These are phyloP conservation scores for Myochromella boudieri DNA, from an alignment of 768 basidiomycete species.

Conservation along the genomic window DNA sequence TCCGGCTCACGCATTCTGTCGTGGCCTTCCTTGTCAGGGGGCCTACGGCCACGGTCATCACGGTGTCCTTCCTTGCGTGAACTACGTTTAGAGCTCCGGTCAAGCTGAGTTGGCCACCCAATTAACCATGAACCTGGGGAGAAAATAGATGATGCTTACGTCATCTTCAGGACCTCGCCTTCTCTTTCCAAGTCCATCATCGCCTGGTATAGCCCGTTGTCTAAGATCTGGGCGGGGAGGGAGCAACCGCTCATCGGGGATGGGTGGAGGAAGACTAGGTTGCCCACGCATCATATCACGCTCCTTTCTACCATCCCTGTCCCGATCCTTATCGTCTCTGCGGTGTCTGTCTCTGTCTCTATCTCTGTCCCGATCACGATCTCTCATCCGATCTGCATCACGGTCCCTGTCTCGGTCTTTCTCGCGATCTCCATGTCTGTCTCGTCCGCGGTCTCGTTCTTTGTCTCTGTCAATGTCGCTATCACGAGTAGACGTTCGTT, in stretches of 20 bases:
- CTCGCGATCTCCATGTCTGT: conserved; percentile 52
- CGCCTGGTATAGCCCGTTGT: conserved; percentile 45
- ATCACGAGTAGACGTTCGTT: conserved; percentile 38
- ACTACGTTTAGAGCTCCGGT: conserved; percentile 77
- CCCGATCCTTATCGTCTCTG: conserved; percentile 39
- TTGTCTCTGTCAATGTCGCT: conserved; percentile 47
- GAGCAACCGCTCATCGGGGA: conserved; percentile 53
- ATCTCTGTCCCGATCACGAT: conserved; percentile 42
- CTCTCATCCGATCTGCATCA: conserved; percentile 55
- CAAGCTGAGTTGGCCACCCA: conserved; percentile 44
- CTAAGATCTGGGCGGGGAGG: conserved; percentile 63
- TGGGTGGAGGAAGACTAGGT: conserved; percentile 27
- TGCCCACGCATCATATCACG: conserved; percentile 46
- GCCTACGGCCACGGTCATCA: conserved; percentile 69
- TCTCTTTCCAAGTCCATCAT: conserved; percentile 75
- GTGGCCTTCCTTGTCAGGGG: conserved; percentile 65
- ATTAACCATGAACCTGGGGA: conserved; percentile 14
- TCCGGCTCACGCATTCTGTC: conserved; percentile 68
- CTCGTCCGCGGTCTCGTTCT: conserved; percentile 44
- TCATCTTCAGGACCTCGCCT: conserved; percentile 71
- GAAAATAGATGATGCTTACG: conserved; percentile 39
- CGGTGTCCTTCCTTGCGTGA: conserved; percentile 78
- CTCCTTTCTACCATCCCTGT: conserved; percentile 62
- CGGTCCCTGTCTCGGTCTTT: conserved; percentile 59
- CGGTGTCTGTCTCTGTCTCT: conserved; percentile 42